These are phyloP conservation scores for Phialophora tarda DNA, from an alignment of 2,329 filamentous ascomycete species.

Conservation along the genomic window DNA sequence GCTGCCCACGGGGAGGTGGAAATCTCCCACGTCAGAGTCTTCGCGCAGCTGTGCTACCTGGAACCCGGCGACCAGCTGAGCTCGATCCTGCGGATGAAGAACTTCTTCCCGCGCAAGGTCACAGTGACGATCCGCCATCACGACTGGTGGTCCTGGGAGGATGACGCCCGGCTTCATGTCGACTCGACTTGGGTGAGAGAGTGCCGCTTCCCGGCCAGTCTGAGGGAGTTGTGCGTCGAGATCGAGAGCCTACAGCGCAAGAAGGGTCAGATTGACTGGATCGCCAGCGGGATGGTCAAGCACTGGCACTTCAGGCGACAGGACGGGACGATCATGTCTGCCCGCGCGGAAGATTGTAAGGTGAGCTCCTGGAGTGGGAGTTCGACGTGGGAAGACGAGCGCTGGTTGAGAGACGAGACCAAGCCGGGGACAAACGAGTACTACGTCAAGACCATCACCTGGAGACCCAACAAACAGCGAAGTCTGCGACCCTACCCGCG, in stretches of 20 bases:
- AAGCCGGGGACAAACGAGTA: slow-evolving; percentile 51
- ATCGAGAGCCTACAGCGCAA: slow-evolving; percentile 57
- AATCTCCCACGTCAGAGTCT: not conserved
- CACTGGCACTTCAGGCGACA: not conserved
- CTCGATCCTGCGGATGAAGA: not conserved
- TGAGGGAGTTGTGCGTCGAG: slow-evolving; percentile 53
- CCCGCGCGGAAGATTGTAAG: slow-evolving; percentile 34
- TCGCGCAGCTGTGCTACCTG: not conserved
- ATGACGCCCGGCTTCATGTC: not conserved
- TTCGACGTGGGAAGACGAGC: slow-evolving; percentile 48
- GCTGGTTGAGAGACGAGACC: slow-evolving; percentile 54
- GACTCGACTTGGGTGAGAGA: not conserved
- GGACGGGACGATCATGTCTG: not conserved
- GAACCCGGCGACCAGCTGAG: not conserved
- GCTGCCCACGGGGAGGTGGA: not conserved
- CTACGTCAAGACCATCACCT: slow-evolving; percentile 52
- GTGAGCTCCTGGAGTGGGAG: slow-evolving; percentile 54
- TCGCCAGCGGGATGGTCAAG: not conserved
- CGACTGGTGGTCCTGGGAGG: slow-evolving; percentile 5
- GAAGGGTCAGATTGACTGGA: slow-evolving; percentile 52
- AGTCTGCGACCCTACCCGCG: not conserved
- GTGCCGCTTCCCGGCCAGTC: slow-evolving; percentile 38
- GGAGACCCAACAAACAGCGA: slow-evolving; percentile 46
- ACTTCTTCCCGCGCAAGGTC: slow-evolving; percentile 2
- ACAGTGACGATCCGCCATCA: slow-evolving; percentile 2